Evolutionary conservation across 768 basidiomycete species (phyloP).

Genomic region (Mycena galopus): DNA sequence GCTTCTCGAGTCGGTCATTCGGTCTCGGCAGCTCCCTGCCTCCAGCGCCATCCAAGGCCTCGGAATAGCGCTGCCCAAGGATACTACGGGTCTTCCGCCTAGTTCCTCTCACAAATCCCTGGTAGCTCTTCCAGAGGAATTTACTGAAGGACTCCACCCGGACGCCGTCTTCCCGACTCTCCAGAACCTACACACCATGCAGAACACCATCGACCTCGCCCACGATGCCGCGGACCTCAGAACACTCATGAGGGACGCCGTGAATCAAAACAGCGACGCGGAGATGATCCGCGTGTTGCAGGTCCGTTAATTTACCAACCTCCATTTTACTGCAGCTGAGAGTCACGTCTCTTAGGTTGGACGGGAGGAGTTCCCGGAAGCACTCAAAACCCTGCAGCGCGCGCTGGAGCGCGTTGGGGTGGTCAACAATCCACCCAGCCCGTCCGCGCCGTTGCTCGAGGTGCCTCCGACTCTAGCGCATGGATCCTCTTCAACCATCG

Average conservation of each 20-base stretch:
- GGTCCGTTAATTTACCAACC: slow-evolving; percentile 38
- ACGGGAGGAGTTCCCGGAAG: slow-evolving; percentile 64
- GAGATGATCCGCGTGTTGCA: slow-evolving; percentile 60
- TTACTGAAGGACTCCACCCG: slow-evolving; percentile 14
- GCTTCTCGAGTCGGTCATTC: slow-evolving; percentile 47
- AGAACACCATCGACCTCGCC: slow-evolving; percentile 51
- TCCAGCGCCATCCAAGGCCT: slow-evolving; percentile 30
- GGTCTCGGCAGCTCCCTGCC: slow-evolving; percentile 21
- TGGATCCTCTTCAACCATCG: slow-evolving; percentile 7
- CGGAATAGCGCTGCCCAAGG: slow-evolving; percentile 26
- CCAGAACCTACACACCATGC: slow-evolving; percentile 40
- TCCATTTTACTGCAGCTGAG: neutral
- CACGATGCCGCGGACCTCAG: slow-evolving; percentile 47
- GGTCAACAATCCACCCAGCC: slow-evolving; percentile 32
- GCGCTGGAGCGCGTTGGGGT: slow-evolving; percentile 51
- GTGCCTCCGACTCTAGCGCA: neutral
- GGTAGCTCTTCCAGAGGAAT: slow-evolving; percentile 10
- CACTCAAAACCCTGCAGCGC: slow-evolving; percentile 67
- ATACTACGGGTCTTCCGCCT: slow-evolving; percentile 34
- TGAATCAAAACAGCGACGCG: slow-evolving; percentile 55
- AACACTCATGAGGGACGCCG: slow-evolving; percentile 54
- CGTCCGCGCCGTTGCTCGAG: slow-evolving; percentile 10
- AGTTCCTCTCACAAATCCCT: slow-evolving; percentile 37
- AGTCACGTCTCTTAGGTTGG: slow-evolving; percentile 47
- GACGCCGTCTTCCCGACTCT: slow-evolving; percentile 34